A percentile compares a stretch with the other conserved stretches of the same genome.
Evolutionary conservation across 164 flowering plant genomes (phyloP).

Genomic region (Protea cynaroides): DNA sequence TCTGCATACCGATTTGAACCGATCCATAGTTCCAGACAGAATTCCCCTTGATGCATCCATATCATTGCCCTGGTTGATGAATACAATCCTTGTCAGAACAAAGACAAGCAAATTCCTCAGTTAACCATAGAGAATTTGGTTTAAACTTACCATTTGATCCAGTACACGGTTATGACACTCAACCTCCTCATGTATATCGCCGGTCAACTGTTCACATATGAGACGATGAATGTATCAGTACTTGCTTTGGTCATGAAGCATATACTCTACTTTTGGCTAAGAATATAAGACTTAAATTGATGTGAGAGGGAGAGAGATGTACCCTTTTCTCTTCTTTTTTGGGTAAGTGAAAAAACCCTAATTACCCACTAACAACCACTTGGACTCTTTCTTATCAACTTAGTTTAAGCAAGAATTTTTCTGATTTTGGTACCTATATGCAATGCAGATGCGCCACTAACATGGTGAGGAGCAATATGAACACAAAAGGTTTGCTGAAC

Average conservation of each 20-base stretch:
- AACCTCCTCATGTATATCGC: slow-evolving; percentile 88
- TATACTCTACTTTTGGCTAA: not conserved
- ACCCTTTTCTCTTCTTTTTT: too few species aligned
- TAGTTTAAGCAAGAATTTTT: too few species aligned
- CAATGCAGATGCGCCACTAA: too few species aligned
- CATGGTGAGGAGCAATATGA: too few species aligned
- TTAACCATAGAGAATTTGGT: not conserved
- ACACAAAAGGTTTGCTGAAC: too few species aligned
- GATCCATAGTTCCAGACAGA: slow-evolving; percentile 80
- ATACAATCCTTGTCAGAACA: slow-evolving; percentile 7
- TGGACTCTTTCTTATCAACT: too few species aligned
- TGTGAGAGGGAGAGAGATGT: too few species aligned
- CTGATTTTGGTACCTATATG: too few species aligned
- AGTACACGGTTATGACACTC: slow-evolving; percentile 73
- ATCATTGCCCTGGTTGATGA: slow-evolving; percentile 56
- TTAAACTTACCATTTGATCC: slow-evolving; percentile 60
- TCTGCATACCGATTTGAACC: slow-evolving; percentile 63
- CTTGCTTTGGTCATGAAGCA: not conserved
- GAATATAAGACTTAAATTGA: too few species aligned
- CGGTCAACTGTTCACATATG: slow-evolving; percentile 52
- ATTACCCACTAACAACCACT: too few species aligned
- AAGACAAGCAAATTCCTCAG: not conserved
- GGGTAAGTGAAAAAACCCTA: too few species aligned
- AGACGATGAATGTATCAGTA: slow-evolving; percentile 2
- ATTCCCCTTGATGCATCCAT: slow-evolving; percentile 90